A percentile compares a stretch with the other conserved stretches of the same genome.
phyloP scores from a whole-genome alignment of 176 grass and related monocot genomes.

The Chloris gayana region DNA sequence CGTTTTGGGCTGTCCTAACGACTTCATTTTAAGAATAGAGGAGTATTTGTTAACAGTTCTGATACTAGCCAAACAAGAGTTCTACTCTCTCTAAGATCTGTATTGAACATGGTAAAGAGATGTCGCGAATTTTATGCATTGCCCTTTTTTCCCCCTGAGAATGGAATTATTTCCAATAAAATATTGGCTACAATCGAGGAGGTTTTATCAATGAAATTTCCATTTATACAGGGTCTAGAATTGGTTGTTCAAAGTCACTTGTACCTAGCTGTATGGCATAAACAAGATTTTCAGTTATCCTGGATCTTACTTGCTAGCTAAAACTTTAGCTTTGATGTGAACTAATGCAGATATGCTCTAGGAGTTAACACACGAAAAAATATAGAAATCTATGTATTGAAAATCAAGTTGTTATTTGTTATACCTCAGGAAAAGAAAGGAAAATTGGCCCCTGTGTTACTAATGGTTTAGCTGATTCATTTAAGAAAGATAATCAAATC shows the following conservation, averaged over 20 bases:
- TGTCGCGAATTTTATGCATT: no score
- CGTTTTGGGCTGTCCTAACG: no score
- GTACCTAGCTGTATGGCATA: neutral
- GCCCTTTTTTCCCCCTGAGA: no score
- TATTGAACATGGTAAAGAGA: constrained; percentile 1
- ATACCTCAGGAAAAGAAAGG: neutral
- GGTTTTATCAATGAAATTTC: no score
- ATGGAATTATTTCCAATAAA: no score
- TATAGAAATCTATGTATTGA: neutral
- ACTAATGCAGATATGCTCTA: neutral
- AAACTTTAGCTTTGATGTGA: constrained; percentile 1
- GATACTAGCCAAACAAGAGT: neutral
- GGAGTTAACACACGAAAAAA: neutral
- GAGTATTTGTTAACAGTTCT: constrained; percentile 3
- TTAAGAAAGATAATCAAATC: constrained; percentile 20
- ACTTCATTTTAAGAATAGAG: no score
- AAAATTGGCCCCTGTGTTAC: neutral
- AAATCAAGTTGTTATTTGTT: neutral
- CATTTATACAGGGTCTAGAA: no score
- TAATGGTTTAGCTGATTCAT: constrained; percentile 6
- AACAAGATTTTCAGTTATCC: neutral
- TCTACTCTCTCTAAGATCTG: constrained; percentile 22
- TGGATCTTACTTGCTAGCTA: constrained; percentile 22
- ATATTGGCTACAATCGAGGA: no score
- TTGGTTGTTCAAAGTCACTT: constrained; percentile 12